Percentiles rank a stretch among this genome's conserved stretches.
These are phyloP conservation scores for Saccharomyces hybrid DNA, from an alignment of 1,139 yeast species.

Conservation along the genomic window DNA sequence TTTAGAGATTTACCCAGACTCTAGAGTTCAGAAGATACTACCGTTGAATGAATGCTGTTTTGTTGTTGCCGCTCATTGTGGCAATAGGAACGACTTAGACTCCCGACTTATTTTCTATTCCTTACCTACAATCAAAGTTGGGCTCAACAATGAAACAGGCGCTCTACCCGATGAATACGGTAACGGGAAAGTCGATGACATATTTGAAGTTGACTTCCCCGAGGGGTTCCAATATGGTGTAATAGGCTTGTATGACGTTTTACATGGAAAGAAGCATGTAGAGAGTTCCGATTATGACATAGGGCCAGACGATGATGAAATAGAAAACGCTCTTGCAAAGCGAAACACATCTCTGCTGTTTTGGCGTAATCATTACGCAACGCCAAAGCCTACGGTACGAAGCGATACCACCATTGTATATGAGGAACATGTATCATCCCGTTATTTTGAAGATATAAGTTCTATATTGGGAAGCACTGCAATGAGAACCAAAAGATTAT, in stretches of 20 bases:
- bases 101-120: background rate
- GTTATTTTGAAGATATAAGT: background rate
- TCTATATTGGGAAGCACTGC: background rate
- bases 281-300: background rate
- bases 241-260: background rate
- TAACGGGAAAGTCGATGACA: constrained; percentile 7
- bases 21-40: background rate
- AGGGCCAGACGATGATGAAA: background rate
- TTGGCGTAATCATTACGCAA: background rate
- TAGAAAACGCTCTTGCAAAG: background rate
- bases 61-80: background rate
- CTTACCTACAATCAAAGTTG: background rate
- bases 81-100: background rate
- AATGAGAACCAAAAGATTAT: background rate
- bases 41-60: background rate
- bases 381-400: background rate
- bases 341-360: background rate
- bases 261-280: background rate
- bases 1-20: background rate
- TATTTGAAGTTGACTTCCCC: constrained; percentile 7
- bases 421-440: background rate
- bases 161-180: constrained; percentile 1
- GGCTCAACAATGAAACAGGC: background rate
- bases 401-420: background rate
- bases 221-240: background rate